phyloP scores from a whole-genome alignment of 306 rosid genomes.

The Malus domestica region DNA sequence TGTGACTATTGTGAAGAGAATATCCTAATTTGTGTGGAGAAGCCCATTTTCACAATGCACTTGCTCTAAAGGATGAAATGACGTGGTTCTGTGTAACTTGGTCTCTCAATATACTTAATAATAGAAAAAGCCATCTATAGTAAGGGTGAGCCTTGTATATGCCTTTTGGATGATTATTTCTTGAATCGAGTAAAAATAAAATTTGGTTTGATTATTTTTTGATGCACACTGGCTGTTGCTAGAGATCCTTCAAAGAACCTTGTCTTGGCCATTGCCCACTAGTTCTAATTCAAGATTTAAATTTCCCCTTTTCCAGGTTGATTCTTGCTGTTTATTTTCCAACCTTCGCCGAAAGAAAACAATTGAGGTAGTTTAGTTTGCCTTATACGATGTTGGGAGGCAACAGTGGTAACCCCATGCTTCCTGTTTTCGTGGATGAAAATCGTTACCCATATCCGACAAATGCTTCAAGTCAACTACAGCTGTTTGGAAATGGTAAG shows the following conservation, averaged over 20 bases:
- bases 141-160: background rate
- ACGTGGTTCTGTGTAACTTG: background rate
- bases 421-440: slow-evolving; percentile 69
- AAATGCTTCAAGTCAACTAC: slow-evolving; percentile 66
- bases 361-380: slow-evolving; percentile 12
- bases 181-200: background rate
- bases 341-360: slow-evolving; percentile 8
- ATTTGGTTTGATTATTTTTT: background rate
- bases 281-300: slow-evolving; percentile 10
- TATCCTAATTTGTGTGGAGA: background rate
- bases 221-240: background rate
- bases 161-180: background rate
- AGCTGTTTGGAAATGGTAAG: slow-evolving; percentile 77
- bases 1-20: background rate
- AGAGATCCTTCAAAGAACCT: background rate
- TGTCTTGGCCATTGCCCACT: background rate
- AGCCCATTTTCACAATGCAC: background rate
- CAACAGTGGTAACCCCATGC: slow-evolving; percentile 55
- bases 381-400: slow-evolving; percentile 60
- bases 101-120: background rate
- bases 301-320: slow-evolving; percentile 19
- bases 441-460: slow-evolving; percentile 48
- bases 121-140: background rate
- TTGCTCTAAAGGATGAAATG: background rate
- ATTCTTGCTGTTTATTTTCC: slow-evolving; percentile 15